Base-by-base conservation (phyloP, 768 basidiomycete species). In the Boletus bicolor region DNA sequence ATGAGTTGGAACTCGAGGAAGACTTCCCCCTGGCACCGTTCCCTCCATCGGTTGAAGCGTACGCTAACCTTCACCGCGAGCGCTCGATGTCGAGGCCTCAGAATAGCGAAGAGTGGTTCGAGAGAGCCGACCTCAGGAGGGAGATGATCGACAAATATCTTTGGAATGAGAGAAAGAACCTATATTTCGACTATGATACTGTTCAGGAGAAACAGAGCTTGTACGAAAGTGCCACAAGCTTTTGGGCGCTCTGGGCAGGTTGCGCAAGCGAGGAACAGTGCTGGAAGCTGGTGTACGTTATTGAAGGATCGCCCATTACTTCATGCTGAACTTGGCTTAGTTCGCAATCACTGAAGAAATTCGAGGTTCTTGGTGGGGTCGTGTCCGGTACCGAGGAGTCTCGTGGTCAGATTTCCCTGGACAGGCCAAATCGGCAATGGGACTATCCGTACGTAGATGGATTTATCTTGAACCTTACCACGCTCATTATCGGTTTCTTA, bases 371-470 rank as follows among this genome's bases (percentile, higher is more conserved):
- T 5, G 96, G 96, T 21, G 96, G 96, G 8, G 77, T 98, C 24
- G 95, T 97, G 15, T 93, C 93, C 19, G 96, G 96, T 41, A 98
- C 96, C 1, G 97, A 99, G 64, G 91, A 93, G 70, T 97, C 93
- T 39, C 83, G 96, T 55, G 96, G 96, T 51, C 90, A 91, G 71
- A 95, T 98, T 55, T 96, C 95, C 15, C 78, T 99, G 51, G 94
- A 97, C 65, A 81, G 97, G 46, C 96, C 96, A 15, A 98, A 98
- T 75, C 91, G 96, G 59, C 96, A 99, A 68, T 99, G 96, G 97
- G 96, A 95, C 70, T 95, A 94, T 72, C 96, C 93, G 77, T 93
- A 75, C 63, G 90, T 85, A 36, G 8, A 44, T 19, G 53, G 49
- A 59, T 50, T 47, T 49, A 15, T 59, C 49, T 55, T 42, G 11